Percentiles rank a stretch among this genome's conserved stretches.
Conservation (phyloP, 179 eudicot genomes). For the Corrigiola litoralis region DNA sequence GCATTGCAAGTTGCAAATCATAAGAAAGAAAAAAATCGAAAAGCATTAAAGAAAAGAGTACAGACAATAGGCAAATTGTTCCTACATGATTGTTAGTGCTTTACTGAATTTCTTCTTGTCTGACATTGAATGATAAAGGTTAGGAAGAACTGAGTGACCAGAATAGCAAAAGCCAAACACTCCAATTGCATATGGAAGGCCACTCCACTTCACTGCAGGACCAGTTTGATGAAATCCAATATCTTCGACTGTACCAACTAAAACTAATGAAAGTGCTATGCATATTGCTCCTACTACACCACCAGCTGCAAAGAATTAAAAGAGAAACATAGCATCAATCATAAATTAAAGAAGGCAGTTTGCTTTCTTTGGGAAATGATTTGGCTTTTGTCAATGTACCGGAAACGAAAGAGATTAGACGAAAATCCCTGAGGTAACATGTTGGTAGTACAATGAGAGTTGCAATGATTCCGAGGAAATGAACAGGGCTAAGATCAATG, state of each 20-base stretch:
- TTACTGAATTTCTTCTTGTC: constrained; percentile 64
- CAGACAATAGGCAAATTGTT: background rate
- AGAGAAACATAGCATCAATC: too few relatives aligned
- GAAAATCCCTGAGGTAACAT: constrained; percentile 62
- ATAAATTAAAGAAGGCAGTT: too few relatives aligned
- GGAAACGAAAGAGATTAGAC: constrained; percentile 67
- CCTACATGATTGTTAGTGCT: constrained; percentile 57
- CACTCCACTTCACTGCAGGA: constrained; percentile 55
- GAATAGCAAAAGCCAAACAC: constrained; percentile 78
- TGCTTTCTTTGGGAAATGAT: too few relatives aligned
- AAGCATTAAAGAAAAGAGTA: background rate
- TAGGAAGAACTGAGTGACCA: constrained; percentile 82
- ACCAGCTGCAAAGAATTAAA: constrained; percentile 55
- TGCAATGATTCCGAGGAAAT: constrained; percentile 52
- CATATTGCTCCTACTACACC: constrained; percentile 62
- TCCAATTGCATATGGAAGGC: constrained; percentile 80
- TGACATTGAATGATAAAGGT: constrained; percentile 86
- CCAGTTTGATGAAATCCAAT: constrained; percentile 63
- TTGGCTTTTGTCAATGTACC: constrained; percentile 30
- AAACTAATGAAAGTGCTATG: constrained; percentile 49
- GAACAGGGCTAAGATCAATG: constrained; percentile 46
- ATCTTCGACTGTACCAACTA: constrained; percentile 49
- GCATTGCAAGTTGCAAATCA: constrained; percentile 17
- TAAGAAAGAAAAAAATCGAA: background rate
- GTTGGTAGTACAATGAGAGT: constrained; percentile 62